These are phyloP conservation scores for Nicotiana obtusifolia DNA, from an alignment of 257 asterid species.

Conservation along the genomic window DNA sequence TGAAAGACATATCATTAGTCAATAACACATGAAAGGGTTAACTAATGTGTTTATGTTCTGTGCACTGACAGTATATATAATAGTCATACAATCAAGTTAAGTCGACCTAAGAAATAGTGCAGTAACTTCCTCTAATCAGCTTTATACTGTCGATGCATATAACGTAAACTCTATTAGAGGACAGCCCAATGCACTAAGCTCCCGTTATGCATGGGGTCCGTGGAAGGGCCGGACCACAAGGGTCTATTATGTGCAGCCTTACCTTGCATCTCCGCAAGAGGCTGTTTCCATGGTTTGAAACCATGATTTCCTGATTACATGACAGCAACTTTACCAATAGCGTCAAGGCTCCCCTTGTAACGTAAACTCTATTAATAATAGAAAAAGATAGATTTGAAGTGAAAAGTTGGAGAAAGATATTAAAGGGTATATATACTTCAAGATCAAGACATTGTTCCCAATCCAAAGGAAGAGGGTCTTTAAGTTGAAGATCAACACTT, in stretches of 20 bases:
- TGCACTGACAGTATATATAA: no score
- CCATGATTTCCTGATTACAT: no score
- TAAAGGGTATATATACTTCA: conserved; percentile 23
- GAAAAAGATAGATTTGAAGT: neutral
- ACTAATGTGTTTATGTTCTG: neutral
- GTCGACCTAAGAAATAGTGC: neutral
- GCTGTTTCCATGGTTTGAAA: no score
- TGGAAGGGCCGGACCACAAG: no score
- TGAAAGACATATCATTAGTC: neutral
- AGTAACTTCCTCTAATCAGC: neutral
- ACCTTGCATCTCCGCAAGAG: no score
- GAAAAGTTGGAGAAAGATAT: neutral
- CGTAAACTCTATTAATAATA: neutral
- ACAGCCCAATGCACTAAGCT: no score
- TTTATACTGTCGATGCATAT: neutral
- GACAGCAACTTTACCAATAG: no score
- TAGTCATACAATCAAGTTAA: no score
- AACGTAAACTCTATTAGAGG: neutral
- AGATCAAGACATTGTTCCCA: conserved; percentile 74
- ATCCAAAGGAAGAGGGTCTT: conserved; percentile 51
- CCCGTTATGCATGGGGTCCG: fast-evolving
- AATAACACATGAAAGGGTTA: neutral
- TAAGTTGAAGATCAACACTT: conserved; percentile 44
- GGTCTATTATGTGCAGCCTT: no score
- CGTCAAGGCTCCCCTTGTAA: no score